Conservation (phyloP, 2,329 filamentous ascomycete genomes). For the Periconia macrospinosa region DNA sequence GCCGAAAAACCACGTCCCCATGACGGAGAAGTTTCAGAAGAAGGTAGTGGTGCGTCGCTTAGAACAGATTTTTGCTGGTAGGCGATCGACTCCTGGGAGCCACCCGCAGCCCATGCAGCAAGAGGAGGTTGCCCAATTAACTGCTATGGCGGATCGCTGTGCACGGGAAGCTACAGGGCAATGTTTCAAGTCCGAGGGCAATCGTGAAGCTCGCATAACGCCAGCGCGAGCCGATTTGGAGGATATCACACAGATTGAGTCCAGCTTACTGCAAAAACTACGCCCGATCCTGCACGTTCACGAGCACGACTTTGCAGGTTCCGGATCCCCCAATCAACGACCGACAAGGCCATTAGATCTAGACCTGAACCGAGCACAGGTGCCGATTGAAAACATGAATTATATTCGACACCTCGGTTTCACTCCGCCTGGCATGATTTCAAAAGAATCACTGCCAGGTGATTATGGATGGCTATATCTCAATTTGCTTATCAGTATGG, state of each 20-base stretch:
- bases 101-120: constrained; percentile 57
- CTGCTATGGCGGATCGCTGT: constrained; percentile 49
- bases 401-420: constrained; percentile 77
- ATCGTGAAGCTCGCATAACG: constrained; percentile 52
- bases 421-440: constrained; percentile 59
- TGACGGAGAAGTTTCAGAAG: constrained; percentile 76
- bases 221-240: constrained; percentile 14
- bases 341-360: constrained; percentile 76
- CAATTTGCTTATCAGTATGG: constrained; percentile 78
- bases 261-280: constrained; percentile 14
- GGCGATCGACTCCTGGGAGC: constrained; percentile 48
- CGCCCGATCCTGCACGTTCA: constrained; percentile 14
- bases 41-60: constrained; percentile 74
- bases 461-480: constrained; percentile 82
- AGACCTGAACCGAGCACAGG: constrained; percentile 75
- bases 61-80: constrained; percentile 82
- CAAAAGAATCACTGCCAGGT: constrained; percentile 58
- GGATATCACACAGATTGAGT: constrained; percentile 19
- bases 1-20: constrained; percentile 57
- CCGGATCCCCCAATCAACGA: constrained; percentile 65
- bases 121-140: constrained; percentile 59
- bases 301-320: constrained; percentile 31
- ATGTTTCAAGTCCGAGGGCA: constrained; percentile 41
- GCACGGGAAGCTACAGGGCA: constrained; percentile 45
- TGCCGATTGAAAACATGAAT: constrained; percentile 75